A percentile compares a stretch with the other conserved stretches of the same genome.
Conservation (phyloP, 2,329 filamentous ascomycete species). For the Botryotinia convoluta region DNA sequence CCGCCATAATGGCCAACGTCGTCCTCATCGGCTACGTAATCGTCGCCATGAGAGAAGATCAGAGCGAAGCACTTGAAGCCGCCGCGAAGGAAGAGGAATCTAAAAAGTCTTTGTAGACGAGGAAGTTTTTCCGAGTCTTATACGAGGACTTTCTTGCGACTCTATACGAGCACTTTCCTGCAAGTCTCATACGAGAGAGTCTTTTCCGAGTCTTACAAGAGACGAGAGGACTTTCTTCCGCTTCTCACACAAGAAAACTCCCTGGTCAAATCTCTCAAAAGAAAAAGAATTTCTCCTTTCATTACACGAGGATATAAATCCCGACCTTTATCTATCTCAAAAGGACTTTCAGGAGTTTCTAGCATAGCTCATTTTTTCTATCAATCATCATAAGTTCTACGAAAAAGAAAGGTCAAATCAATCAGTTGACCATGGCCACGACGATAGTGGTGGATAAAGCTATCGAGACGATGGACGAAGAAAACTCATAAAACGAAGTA, state of each 20-base stretch:
- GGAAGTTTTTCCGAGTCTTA: background rate
- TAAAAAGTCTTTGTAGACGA: slow-evolving; percentile 21
- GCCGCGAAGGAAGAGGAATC: slow-evolving; percentile 42
- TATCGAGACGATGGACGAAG: background rate
- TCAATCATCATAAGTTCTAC: no score
- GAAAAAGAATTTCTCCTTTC: background rate
- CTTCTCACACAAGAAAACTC: background rate
- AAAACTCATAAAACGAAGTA: background rate
- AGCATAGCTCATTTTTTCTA: background rate
- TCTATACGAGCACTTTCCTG: no score
- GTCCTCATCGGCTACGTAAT: slow-evolving; percentile 88
- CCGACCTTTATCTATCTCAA: background rate
- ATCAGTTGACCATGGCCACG: background rate
- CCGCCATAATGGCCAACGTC: slow-evolving; percentile 86
- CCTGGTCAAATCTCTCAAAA: background rate
- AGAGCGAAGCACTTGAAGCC: slow-evolving; percentile 42
- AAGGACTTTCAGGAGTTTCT: background rate
- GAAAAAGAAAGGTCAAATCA: background rate
- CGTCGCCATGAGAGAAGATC: slow-evolving; percentile 87
- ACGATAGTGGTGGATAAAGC: background rate
- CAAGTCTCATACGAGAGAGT: background rate
- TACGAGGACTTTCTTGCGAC: no score
- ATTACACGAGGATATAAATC: background rate
- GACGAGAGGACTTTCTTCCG: background rate
- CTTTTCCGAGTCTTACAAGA: background rate